Base-by-base conservation (phyloP, 192 early-diverging fungal species). In the Polychytrium aggregatum region DNA sequence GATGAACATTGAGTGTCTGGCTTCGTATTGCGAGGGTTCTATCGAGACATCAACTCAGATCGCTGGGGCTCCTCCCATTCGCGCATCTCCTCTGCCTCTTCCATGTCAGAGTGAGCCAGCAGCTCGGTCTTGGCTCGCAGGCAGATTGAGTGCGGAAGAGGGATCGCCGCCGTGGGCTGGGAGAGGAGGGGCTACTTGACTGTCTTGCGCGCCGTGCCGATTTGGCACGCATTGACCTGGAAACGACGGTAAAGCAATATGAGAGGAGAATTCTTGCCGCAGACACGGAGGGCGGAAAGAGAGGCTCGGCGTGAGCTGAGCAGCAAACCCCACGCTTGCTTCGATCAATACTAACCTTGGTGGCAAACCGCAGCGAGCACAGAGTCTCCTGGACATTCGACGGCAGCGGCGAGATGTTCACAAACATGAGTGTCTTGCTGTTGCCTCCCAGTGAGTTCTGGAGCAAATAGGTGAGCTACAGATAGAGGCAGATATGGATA, bases 371-470 rank as follows among this genome's bases (percentile, higher is more conserved):
- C 41, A 97, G 71, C 16, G 88, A 90, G 59, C 85, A 89, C 31
- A 94, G 64, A 13, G 85, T 91, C 60, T 98, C 94, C 28, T 72
- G 66, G 33, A 90, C 73, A 62, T 81, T 86, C 36, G 65, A 61
- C n/a, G 72, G 55, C 39, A 86, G 60, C n/a, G 94, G 94, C 18
- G 80, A 85, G 28, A 98, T 75, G 46, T 94, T 95, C 14, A 98
- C 94, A 83, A 98, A 95, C 94, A 98, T 98, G 17, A 96, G 73
- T 9, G 91, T 95, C 64, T 98, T 98, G 58, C 83, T 85, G 53
- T 95, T 96, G 16, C 95, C 95, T 13, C 75, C 82, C 11, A 85
- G 50, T 1, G 72, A 82, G 53, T 84, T 78, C 57, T 84, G 72
- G 5, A 82, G 55, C 55, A 85, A 52, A 50, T 85, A 87, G 0